Percentiles rank a stretch among this genome's conserved stretches.
These are phyloP conservation scores for Botrytis byssoidea DNA, from an alignment of 2,329 filamentous ascomycete species.

Conservation along the genomic window DNA sequence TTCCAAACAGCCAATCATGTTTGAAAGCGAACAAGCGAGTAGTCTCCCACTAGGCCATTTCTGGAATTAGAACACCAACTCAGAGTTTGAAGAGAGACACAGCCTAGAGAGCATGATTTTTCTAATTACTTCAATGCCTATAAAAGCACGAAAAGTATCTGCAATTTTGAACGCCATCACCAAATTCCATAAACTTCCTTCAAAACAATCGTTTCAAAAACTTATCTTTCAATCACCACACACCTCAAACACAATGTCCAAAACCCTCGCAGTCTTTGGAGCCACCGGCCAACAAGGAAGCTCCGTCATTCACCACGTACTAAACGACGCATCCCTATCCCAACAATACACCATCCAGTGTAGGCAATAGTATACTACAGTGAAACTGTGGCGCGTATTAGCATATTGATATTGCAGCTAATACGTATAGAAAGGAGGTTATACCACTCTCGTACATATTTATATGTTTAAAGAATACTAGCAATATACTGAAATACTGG, in stretches of 20 bases:
- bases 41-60: background rate
- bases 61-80: background rate
- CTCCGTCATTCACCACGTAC: constrained; percentile 47
- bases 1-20: background rate
- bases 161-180: background rate
- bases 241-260: constrained; percentile 24
- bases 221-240: background rate
- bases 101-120: background rate
- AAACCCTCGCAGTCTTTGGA: constrained; percentile 47
- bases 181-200: background rate
- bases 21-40: constrained; percentile 5
- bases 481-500: too few relatives aligned
- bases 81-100: background rate
- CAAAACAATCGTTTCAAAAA: background rate
- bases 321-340: constrained; percentile 46
- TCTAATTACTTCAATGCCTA: background rate
- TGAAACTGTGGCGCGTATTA: too few relatives aligned
- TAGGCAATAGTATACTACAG: too few relatives aligned
- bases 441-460: too few relatives aligned
- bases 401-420: too few relatives aligned
- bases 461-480: too few relatives aligned
- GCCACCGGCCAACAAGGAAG: constrained; percentile 54
- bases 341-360: constrained; percentile 48
- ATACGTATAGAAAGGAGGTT: too few relatives aligned
- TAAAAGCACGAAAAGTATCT: background rate